A percentile compares a stretch with the other conserved stretches of the same genome.
phyloP scores from a whole-genome alignment of 1,139 yeast genomes.

The Debaryomyces fabryi region DNA sequence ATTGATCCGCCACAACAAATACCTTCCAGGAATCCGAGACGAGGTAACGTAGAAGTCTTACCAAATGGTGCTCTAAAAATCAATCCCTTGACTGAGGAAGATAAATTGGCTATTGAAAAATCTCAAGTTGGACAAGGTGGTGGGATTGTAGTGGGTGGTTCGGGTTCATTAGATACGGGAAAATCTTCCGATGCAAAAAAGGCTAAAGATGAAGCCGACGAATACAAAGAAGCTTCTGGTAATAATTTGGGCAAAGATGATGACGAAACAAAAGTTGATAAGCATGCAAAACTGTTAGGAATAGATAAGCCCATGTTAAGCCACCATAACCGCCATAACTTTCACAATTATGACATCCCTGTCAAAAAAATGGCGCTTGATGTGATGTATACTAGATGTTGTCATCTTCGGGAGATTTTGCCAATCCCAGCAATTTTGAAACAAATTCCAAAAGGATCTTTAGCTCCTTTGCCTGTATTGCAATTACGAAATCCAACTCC shows the following conservation, averaged over 20 bases:
- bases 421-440: slow-evolving; percentile 78
- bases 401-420: slow-evolving; percentile 71
- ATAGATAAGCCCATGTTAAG: slow-evolving; percentile 55
- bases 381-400: slow-evolving; percentile 70
- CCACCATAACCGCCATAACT: slow-evolving; percentile 17
- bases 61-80: slow-evolving; percentile 62
- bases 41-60: slow-evolving; percentile 69
- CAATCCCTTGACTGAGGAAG: slow-evolving; percentile 66
- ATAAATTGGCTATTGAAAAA: slow-evolving; percentile 46
- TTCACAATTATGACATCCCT: slow-evolving; percentile 35
- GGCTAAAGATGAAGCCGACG: slow-evolving; percentile 13
- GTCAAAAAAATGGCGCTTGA: slow-evolving; percentile 58
- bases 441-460: slow-evolving; percentile 70
- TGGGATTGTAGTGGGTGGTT: slow-evolving; percentile 82
- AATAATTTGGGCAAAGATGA: slow-evolving; percentile 32
- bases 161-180: slow-evolving; percentile 58
- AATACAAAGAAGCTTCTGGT: slow-evolving; percentile 19
- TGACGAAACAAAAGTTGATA: slow-evolving; percentile 47
- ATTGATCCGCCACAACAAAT: slow-evolving; percentile 76
- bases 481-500: slow-evolving; percentile 75
- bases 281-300: slow-evolving; percentile 41
- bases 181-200: slow-evolving; percentile 23
- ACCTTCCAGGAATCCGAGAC: slow-evolving; percentile 64
- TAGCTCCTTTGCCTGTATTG: slow-evolving; percentile 65
- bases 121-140: slow-evolving; percentile 57